Conservation (phyloP, 169 alveolate species). For the Plasmodium falciparum region DNA sequence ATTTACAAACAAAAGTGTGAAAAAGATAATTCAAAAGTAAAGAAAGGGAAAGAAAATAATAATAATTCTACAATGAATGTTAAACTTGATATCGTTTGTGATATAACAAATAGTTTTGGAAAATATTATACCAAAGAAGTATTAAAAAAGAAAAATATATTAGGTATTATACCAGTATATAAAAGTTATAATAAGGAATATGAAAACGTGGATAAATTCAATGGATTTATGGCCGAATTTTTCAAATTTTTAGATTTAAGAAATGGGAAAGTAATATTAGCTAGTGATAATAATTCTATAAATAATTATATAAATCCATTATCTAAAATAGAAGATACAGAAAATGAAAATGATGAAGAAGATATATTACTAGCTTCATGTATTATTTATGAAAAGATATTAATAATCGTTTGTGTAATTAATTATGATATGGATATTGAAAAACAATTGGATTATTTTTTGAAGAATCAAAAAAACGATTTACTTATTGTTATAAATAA, state of each 20-base stretch:
- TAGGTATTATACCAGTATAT: constrained; percentile 71
- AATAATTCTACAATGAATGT: constrained; percentile 10
- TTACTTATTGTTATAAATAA: constrained; percentile 46
- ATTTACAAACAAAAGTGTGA: constrained; percentile 49
- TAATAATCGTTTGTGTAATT: constrained; percentile 62
- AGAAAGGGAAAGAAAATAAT: constrained; percentile 13
- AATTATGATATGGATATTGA: constrained; percentile 62
- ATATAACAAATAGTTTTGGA: constrained; percentile 74
- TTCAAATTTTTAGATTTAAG: constrained; percentile 49
- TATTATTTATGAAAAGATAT: constrained; percentile 57
- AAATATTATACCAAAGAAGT: constrained; percentile 58
- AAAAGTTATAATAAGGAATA: constrained; percentile 65
- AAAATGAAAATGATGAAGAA: constrained; percentile 11
- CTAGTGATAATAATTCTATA: constrained; percentile 64
- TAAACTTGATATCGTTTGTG: constrained; percentile 51
- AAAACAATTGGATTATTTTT: constrained; percentile 55
- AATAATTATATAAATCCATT: constrained; percentile 7
- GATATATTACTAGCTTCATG: constrained; percentile 56
- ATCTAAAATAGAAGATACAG: constrained; percentile 9
- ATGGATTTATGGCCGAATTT: constrained; percentile 57
- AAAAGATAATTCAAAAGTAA: neutral
- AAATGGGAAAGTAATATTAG: constrained; percentile 75
- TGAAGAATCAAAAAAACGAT: constrained; percentile 51
- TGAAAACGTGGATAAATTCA: constrained; percentile 34
- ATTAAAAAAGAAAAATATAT: constrained; percentile 34